A percentile compares a stretch with the other conserved stretches of the same genome.
phyloP scores from a whole-genome alignment of 2,329 filamentous ascomycete genomes.

The Aspergillus latus region DNA sequence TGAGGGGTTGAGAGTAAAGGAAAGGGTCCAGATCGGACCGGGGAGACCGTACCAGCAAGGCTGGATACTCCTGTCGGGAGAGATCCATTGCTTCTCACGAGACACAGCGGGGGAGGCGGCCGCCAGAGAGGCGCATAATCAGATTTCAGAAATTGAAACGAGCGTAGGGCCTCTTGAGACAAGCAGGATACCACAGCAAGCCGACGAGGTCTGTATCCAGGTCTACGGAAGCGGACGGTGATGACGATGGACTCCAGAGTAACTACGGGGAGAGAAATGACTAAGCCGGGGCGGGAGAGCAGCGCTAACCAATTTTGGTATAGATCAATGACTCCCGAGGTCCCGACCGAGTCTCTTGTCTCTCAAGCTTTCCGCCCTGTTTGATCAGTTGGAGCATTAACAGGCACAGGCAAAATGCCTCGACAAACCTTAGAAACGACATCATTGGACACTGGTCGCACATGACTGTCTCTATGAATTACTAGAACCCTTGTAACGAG shows the following conservation, averaged over 20 bases:
- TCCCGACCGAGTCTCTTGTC: too few species aligned
- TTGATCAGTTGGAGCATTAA: too few species aligned
- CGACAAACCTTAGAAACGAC: too few species aligned
- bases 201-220: constrained; percentile 5
- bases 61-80: constrained; percentile 86
- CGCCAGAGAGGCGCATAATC: constrained; percentile 36
- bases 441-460: too few species aligned
- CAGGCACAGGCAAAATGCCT: too few species aligned
- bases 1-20: not conserved
- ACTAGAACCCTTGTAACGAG: too few species aligned
- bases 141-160: constrained; percentile 18
- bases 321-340: too few species aligned
- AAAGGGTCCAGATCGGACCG: not conserved
- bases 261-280: constrained; percentile 10
- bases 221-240: constrained; percentile 13
- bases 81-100: constrained; percentile 62
- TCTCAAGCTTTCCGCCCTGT: too few species aligned
- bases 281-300: constrained; percentile 4
- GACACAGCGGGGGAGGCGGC: constrained; percentile 21
- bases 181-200: constrained; percentile 11
- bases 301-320: too few species aligned
- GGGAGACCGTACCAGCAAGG: constrained; percentile 73
- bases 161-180: constrained; percentile 15
- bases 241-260: constrained; percentile 8
- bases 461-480: too few species aligned